A percentile compares a stretch with the other conserved stretches of the same genome.
These are phyloP conservation scores for Hymenoscyphus fraxineus DNA, from an alignment of 2,329 filamentous ascomycete species.

Conservation along the genomic window DNA sequence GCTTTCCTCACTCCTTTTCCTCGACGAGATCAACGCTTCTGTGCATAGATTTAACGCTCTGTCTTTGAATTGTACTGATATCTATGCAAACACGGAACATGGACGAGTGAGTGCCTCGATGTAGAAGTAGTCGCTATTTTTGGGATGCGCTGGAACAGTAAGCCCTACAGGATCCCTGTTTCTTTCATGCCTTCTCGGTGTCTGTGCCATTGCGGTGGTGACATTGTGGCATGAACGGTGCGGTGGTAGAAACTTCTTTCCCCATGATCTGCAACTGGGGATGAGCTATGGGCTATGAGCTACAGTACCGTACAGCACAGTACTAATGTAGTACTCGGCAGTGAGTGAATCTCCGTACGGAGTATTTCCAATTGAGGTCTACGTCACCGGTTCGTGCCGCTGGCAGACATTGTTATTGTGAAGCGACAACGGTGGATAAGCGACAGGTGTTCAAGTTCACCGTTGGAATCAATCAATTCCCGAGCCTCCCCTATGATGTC, in stretches of 20 bases:
- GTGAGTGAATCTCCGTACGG: too few species aligned
- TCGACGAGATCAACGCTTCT: neutral
- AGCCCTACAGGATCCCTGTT: slow-evolving; percentile 5
- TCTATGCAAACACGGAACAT: too few species aligned
- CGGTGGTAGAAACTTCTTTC: slow-evolving; percentile 1
- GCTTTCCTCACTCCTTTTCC: neutral
- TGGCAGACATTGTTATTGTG: too few species aligned
- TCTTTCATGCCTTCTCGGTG: neutral
- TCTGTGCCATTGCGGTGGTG: too few species aligned
- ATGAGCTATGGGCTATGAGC: neutral
- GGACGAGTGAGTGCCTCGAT: too few species aligned
- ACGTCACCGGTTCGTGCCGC: too few species aligned
- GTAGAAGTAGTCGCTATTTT: too few species aligned
- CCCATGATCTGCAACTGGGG: slow-evolving; percentile 11
- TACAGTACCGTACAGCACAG: neutral
- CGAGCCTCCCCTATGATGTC: too few species aligned
- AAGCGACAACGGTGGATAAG: too few species aligned
- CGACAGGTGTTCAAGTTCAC: too few species aligned
- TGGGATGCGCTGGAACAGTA: slow-evolving; percentile 2
- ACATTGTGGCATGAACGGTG: neutral
- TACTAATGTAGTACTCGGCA: too few species aligned
- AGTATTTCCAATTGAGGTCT: neutral
- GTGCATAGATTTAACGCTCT: neutral
- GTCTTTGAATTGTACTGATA: neutral
- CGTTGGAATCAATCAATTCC: too few species aligned